Conservation (phyloP, 306 rosid species). For the Delonix regia region DNA sequence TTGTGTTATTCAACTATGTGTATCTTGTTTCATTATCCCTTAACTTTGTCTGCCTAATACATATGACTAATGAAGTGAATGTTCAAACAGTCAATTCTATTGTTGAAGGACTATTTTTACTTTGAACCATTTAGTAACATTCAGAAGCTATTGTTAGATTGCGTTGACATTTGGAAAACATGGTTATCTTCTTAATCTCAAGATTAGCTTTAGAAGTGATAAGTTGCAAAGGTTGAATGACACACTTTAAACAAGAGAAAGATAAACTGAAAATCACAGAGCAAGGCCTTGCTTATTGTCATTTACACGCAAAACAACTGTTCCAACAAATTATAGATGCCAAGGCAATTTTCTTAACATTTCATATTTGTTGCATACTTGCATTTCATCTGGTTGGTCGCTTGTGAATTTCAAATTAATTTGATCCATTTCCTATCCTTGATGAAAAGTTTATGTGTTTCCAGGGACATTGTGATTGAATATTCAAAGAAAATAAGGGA, state of each 20-base stretch:
- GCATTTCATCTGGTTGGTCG: not conserved
- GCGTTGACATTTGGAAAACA: too few relatives aligned
- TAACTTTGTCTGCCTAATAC: not conserved
- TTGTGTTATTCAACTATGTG: not conserved
- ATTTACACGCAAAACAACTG: too few relatives aligned
- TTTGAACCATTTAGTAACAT: not conserved
- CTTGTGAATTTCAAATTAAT: not conserved
- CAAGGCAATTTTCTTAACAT: not conserved
- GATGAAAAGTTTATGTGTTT: not conserved
- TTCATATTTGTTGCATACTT: not conserved
- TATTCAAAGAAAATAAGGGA: slow-evolving; percentile 43
- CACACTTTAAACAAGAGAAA: too few relatives aligned
- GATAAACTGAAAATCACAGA: too few relatives aligned
- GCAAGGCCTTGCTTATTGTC: too few relatives aligned
- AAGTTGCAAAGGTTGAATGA: too few relatives aligned
- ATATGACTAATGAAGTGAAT: too few relatives aligned
- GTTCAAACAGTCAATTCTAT: not conserved
- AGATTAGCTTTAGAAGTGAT: too few relatives aligned
- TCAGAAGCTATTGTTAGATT: too few relatives aligned
- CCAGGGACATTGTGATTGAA: slow-evolving; percentile 44
- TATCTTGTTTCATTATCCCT: too few relatives aligned
- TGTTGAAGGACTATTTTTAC: not conserved
- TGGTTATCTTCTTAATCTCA: too few relatives aligned
- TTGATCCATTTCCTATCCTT: not conserved
- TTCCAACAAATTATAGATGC: too few relatives aligned